phyloP scores from a whole-genome alignment of 2,329 filamentous ascomycete genomes.

The Byssothecium circinans region DNA sequence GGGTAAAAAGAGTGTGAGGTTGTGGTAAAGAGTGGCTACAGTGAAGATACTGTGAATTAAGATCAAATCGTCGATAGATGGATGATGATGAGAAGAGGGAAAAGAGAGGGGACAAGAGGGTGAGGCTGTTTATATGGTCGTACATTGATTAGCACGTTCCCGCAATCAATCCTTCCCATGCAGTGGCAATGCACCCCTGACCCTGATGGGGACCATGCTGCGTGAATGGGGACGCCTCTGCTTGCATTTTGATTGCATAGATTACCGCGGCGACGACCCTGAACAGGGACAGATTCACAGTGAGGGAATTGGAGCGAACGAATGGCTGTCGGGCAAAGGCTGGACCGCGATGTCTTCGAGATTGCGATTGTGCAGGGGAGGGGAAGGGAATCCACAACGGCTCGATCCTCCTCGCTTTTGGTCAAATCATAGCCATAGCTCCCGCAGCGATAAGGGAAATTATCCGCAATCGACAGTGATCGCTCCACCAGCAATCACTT shows the following conservation, averaged over 20 bases:
- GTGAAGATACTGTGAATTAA: slow-evolving; percentile 27
- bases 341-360: not conserved
- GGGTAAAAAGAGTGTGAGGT: slow-evolving; percentile 15
- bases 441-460: slow-evolving; percentile 6
- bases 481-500: not conserved
- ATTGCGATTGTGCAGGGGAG: not conserved
- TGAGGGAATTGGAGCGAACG: no score
- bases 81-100: slow-evolving; percentile 16
- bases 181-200: not conserved
- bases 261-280: no score
- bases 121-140: slow-evolving; percentile 19
- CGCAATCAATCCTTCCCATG: no score
- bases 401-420: not conserved
- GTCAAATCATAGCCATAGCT: not conserved
- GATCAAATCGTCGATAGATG: slow-evolving; percentile 15
- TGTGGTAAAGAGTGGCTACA: slow-evolving; percentile 35
- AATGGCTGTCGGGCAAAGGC: no score
- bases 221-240: not conserved
- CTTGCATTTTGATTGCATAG: not conserved
- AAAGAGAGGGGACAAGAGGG: slow-evolving; percentile 6
- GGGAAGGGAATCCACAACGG: not conserved
- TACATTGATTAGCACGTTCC: not conserved
- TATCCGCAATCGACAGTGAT: not conserved
- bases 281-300: no score
- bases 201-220: not conserved